Evolutionary conservation across 768 basidiomycete species (phyloP), one percentile per base, ranked within the genome.

Genomic region (Phanerochaete carnosa): DNA sequence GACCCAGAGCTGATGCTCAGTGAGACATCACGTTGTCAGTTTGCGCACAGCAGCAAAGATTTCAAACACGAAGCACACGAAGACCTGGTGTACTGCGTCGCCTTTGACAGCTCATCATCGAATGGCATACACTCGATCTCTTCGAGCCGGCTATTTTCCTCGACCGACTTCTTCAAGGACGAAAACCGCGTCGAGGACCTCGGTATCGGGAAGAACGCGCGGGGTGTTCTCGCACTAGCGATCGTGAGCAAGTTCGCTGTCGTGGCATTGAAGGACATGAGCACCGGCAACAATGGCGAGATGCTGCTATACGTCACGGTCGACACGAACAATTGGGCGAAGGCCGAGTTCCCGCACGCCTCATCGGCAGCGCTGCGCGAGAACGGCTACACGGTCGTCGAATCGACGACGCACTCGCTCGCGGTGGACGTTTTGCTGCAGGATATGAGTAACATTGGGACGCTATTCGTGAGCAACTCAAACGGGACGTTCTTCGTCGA

Each of bases 401-500:
- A 98, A 74, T 90, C 89, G 3, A 95, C 94, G 9, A 87, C 88
- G 0, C 94, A 98, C 70, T 98, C 95, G 7, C 82, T 99, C 26
- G 93, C 90, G 3, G 92, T 99, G 39, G 97, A 99, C 69, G 95
- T 98, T 49, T 84, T 96, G 54, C 80, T 92, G 9, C 84, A 87
- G 58, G 83, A 88, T 63, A 73, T 76, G 52, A 76, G 76, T 58
- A 72, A 77, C n/a, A 84, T 95, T 45, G 97, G 97, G 1, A 98
- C 96, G 1, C 77, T 99, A 15, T 99, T 98, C 77, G 89, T 96
- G 57, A 92, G 89, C 75, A 97, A 98, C 73, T 93, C 91, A 37
- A 95, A 98, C 66, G 97, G 97, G 3, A 97, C 95, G 15, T 95
- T 86, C 74, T 99, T 98, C 72, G 90, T 94, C 11, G 83, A 95